Conservation (phyloP, 148 eudicot genomes). For the Chenopodium berlandieri region DNA sequence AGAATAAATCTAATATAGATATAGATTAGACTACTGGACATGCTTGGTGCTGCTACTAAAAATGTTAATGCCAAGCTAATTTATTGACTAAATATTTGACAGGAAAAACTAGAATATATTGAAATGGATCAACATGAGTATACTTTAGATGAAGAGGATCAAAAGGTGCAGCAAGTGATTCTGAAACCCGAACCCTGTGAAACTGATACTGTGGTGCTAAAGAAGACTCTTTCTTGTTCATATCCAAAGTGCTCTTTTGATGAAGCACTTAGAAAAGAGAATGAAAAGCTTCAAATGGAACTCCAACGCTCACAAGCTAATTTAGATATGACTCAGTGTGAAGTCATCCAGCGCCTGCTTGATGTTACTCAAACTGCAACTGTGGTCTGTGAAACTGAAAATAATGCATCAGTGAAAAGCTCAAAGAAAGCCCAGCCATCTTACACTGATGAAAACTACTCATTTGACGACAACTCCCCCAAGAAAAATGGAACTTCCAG, state of each 20-base stretch:
- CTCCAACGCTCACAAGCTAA: conserved; percentile 79
- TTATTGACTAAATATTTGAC: conserved; percentile 23
- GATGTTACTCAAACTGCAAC: conserved; percentile 80
- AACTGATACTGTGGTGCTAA: conserved; percentile 57
- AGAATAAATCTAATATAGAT: background rate
- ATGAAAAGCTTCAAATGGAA: conserved; percentile 82
- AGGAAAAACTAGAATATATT: conserved; percentile 77
- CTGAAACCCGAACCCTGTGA: conserved; percentile 68
- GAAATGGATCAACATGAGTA: conserved; percentile 89
- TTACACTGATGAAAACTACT: conserved; percentile 39
- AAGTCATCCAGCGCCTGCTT: conserved; percentile 85
- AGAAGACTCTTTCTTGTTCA: conserved; percentile 89
- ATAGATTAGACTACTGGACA: background rate
- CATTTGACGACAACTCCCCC: conserved; percentile 38
- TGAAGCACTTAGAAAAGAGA: conserved; percentile 80
- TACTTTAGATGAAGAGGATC: conserved; percentile 85
- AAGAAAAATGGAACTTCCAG: conserved; percentile 52
- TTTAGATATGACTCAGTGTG: conserved; percentile 76
- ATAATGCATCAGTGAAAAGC: conserved; percentile 39
- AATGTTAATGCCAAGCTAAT: background rate
- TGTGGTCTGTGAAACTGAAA: conserved; percentile 44
- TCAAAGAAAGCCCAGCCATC: conserved; percentile 42
- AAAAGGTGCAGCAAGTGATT: conserved; percentile 71
- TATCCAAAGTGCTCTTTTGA: conserved; percentile 78
- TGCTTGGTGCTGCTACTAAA: background rate